Evolutionary conservation across 1,284 basidiomycete species (phyloP).

Genomic region (Puccinia novopanici): DNA sequence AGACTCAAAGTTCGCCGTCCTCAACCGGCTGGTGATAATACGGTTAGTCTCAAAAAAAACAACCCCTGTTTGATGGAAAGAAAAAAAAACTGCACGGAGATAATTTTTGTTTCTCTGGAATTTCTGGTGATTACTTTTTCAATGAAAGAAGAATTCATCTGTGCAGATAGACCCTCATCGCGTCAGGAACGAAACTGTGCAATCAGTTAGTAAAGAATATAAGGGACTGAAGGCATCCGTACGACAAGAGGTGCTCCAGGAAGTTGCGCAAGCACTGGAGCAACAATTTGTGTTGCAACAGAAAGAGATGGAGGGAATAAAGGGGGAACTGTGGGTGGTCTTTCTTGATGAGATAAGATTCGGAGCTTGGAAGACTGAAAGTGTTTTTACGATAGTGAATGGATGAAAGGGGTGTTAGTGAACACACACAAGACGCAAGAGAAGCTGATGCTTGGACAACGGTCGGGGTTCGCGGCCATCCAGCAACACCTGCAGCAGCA

Average conservation of each 20-base stretch:
- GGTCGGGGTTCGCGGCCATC: not conserved
- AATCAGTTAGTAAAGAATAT: not conserved
- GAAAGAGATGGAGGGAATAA: conserved; percentile 9
- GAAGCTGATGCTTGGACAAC: not conserved
- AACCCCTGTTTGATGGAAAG: too few species aligned
- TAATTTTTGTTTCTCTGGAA: not conserved
- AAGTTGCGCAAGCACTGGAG: not conserved
- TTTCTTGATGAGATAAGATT: not conserved
- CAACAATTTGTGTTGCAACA: not conserved
- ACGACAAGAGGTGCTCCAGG: not conserved
- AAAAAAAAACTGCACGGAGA: too few species aligned
- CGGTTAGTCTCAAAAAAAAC: not conserved
- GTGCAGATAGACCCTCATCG: not conserved
- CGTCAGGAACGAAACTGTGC: not conserved
- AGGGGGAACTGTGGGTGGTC: not conserved
- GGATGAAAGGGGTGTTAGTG: not conserved
- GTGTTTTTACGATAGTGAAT: not conserved
- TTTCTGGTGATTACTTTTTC: too few species aligned
- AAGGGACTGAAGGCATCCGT: not conserved
- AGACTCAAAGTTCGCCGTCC: not conserved
- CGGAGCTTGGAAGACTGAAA: not conserved
- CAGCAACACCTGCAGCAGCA: not conserved
- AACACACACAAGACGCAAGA: not conserved
- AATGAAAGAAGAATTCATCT: too few species aligned
- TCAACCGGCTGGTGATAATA: not conserved